A percentile compares a stretch with the other conserved stretches of the same genome.
phyloP scores from a whole-genome alignment of 352 stramenopile genomes.

The Phytopythium chamaehyphon region DNA sequence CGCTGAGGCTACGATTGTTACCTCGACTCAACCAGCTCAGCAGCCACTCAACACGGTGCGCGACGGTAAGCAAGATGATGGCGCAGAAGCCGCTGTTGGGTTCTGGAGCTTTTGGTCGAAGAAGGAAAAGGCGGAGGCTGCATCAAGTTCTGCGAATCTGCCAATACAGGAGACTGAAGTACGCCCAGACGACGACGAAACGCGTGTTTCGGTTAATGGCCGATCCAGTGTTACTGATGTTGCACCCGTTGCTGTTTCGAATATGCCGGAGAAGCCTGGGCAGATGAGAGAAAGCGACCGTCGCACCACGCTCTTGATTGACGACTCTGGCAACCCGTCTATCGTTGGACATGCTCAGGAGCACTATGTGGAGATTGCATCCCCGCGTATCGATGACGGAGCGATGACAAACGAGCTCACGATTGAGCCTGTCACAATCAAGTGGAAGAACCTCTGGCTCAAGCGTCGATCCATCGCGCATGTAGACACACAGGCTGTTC shows the following conservation, averaged over 20 bases:
- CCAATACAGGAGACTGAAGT: conserved; percentile 9
- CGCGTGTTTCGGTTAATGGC: conserved; percentile 1
- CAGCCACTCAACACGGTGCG: neutral
- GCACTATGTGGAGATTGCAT: conserved; percentile 19
- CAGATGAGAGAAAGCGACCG: conserved; percentile 26
- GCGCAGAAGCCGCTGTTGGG: neutral
- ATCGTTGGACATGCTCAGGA: conserved; percentile 18
- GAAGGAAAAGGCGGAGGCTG: conserved; percentile 9
- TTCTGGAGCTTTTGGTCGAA: conserved; percentile 18
- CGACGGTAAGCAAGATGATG: conserved; percentile 2
- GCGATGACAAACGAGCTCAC: conserved; percentile 7
- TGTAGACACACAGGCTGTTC: conserved; percentile 15
- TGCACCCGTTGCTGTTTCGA: neutral
- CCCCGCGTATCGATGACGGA: conserved; percentile 11
- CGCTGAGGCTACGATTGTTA: neutral
- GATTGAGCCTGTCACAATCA: conserved; percentile 18
- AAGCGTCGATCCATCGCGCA: conserved; percentile 1
- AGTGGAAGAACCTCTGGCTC: conserved; percentile 23
- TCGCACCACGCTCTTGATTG: conserved; percentile 24
- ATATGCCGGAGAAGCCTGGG: neutral
- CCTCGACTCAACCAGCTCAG: neutral
- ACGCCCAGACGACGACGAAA: conserved; percentile 6
- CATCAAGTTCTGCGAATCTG: neutral
- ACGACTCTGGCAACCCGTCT: conserved; percentile 17
- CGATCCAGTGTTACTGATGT: neutral